These are phyloP conservation scores for Heterobasidion occidentale DNA, from an alignment of 1,284 basidiomycete genomes.

Conservation along the genomic window DNA sequence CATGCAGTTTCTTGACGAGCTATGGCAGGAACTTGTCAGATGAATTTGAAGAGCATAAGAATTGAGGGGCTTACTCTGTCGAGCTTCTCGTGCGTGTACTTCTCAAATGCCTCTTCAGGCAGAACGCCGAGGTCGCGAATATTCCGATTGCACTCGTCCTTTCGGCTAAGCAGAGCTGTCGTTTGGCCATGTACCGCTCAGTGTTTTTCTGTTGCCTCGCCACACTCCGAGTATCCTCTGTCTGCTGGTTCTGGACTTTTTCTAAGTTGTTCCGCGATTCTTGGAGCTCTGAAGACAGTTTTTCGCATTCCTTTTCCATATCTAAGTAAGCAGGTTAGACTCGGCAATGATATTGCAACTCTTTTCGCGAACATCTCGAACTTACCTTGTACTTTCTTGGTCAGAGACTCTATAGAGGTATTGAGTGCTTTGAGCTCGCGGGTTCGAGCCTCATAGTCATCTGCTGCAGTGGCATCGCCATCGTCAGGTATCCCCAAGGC, in stretches of 20 bases:
- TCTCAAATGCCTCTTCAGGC: constrained; percentile 96
- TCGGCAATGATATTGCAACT: neutral
- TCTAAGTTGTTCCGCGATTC: constrained; percentile 65
- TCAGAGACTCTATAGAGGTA: constrained; percentile 56
- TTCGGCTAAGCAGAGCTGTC: constrained; percentile 78
- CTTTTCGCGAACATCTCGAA: neutral
- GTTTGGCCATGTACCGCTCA: constrained; percentile 89
- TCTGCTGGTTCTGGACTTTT: constrained; percentile 71
- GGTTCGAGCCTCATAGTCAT: constrained; percentile 60
- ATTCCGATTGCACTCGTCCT: constrained; percentile 90
- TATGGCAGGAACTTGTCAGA: constrained; percentile 21
- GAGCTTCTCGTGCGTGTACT: constrained; percentile 78
- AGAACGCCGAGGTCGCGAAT: constrained; percentile 95
- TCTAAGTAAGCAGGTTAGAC: constrained; percentile 27
- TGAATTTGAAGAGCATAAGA: neutral
- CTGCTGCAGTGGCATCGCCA: constrained; percentile 48
- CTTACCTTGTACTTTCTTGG: constrained; percentile 59
- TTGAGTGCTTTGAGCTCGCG: constrained; percentile 66
- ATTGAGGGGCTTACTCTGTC: constrained; percentile 59
- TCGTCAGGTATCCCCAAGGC: constrained; percentile 56
- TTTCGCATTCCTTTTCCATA: constrained; percentile 66
- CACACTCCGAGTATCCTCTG: constrained; percentile 81
- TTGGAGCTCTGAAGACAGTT: constrained; percentile 57
- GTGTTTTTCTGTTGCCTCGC: constrained; percentile 90
- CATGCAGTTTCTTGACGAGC: constrained; percentile 88